Evolutionary conservation across 257 asterid species (phyloP).

Genomic region (Nicotiana sylvestris): DNA sequence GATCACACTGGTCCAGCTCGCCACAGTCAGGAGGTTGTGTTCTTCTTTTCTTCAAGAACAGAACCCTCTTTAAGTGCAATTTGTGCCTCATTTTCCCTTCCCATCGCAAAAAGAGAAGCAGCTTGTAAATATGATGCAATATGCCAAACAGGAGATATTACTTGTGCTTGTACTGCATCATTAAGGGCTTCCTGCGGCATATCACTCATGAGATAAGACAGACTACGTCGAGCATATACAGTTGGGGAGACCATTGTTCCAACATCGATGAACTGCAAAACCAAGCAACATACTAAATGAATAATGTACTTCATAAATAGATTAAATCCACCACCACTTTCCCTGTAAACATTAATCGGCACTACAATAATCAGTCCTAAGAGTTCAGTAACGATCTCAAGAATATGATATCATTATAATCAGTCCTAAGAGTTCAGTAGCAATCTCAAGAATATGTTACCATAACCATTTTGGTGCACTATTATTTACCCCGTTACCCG

Average conservation of each 20-base stretch:
- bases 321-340: background rate
- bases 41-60: constrained; percentile 60
- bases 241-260: constrained; percentile 47
- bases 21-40: constrained; percentile 27
- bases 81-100: constrained; percentile 83
- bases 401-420: background rate
- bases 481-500: no score
- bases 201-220: constrained; percentile 71
- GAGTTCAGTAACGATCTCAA: background rate
- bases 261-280: constrained; percentile 36
- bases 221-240: constrained; percentile 44
- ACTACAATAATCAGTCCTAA: background rate
- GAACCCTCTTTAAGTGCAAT: constrained; percentile 81
- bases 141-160: constrained; percentile 78
- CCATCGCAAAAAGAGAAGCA: constrained; percentile 66
- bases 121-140: constrained; percentile 81
- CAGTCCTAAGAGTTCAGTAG: background rate
- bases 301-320: background rate
- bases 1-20: constrained; percentile 11
- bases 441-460: background rate
- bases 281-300: constrained; percentile 1
- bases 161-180: constrained; percentile 88
- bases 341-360: background rate
- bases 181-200: constrained; percentile 72
- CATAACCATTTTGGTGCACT: background rate